Evolutionary conservation across 768 basidiomycete species (phyloP), one percentile per base, ranked within the genome.

Genomic region (Termitomyces sp.): DNA sequence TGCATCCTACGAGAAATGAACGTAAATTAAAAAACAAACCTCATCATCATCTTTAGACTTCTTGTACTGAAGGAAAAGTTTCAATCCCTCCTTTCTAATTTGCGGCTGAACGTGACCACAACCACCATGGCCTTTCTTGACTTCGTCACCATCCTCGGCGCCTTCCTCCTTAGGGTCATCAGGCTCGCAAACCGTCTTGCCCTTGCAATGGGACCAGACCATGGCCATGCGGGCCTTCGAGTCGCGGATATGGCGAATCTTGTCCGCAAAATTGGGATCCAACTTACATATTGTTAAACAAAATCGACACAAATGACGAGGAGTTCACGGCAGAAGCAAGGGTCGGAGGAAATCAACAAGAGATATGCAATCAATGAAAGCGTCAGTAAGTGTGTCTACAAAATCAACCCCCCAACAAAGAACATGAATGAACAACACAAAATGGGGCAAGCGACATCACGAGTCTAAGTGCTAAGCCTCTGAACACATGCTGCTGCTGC

Each of bases 41-140:
- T 98, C 97, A 58, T 94, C 94, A 56, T 96, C 92, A 62, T 96
- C 94, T 71, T 92, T 94, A n/a, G 85, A 75, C 66, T 90, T 88
- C 76, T 97, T 98, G 78, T 94, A 95, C 61, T 96, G 92, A 24
- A 94, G 83, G 66, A 94, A 95, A 28, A 98, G 78, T 74, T 98
- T 98, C 59, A 98, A 72, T 12, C 93, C 97, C 70, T 99, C 97
- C 75, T 95, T 98, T 61, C 97, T 77, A 65, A 98, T 83, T 53
- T 80, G 76, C 0, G 97, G 97, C 70, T 99, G 97, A 28, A 80
- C 72, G 66, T 94, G 92, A 45, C 97, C 97, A 72, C 97, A 98
- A 16, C 97, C 97, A n/a, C 94, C 95, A 60, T 98, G 97, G 2
- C 93, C 92, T 67, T 86, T 90, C 77, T 92, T 92, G 48, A 83